phyloP scores from a whole-genome alignment of 2,329 filamentous ascomycete species.

The Anthostomella pinea region DNA sequence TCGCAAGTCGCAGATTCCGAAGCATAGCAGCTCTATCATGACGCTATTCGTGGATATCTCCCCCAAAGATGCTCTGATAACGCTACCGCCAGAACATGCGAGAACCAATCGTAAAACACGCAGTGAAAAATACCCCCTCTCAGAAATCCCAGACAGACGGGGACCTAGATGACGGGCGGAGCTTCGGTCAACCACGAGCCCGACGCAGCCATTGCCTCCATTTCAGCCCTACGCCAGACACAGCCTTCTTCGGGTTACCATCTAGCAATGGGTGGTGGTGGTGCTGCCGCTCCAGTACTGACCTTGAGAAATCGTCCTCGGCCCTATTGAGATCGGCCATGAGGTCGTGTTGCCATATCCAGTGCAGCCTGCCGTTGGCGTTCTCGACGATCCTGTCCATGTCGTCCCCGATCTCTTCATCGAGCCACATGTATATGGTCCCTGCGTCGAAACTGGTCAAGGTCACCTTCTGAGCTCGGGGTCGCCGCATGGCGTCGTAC shows the following conservation, averaged over 20 bases:
- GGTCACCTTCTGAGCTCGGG: slow-evolving; percentile 31
- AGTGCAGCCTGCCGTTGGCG: slow-evolving; percentile 28
- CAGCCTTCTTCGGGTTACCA: slow-evolving; percentile 8
- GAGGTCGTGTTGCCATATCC: slow-evolving; percentile 33
- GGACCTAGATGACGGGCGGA: no score
- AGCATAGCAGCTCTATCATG: no score
- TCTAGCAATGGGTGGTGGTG: not conserved
- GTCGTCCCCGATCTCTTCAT: slow-evolving; percentile 25
- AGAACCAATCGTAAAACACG: no score
- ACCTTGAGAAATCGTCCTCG: slow-evolving; percentile 17
- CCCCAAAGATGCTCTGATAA: no score
- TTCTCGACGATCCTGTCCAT: slow-evolving; percentile 31
- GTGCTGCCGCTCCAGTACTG: slow-evolving; percentile 6
- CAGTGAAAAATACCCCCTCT: no score
- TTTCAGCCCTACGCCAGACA: no score
- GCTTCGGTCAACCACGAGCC: no score
- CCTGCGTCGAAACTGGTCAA: slow-evolving; percentile 30
- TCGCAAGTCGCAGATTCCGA: no score
- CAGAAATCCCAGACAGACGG: no score
- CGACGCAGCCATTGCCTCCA: no score
- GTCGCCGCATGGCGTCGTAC: slow-evolving; percentile 30
- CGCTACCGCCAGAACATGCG: no score
- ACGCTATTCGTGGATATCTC: no score
- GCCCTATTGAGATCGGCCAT: slow-evolving; percentile 23
- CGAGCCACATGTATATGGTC: slow-evolving; percentile 26